Conservation (phyloP, 2,329 filamentous ascomycete genomes). For the Cordyceps farinosa region DNA sequence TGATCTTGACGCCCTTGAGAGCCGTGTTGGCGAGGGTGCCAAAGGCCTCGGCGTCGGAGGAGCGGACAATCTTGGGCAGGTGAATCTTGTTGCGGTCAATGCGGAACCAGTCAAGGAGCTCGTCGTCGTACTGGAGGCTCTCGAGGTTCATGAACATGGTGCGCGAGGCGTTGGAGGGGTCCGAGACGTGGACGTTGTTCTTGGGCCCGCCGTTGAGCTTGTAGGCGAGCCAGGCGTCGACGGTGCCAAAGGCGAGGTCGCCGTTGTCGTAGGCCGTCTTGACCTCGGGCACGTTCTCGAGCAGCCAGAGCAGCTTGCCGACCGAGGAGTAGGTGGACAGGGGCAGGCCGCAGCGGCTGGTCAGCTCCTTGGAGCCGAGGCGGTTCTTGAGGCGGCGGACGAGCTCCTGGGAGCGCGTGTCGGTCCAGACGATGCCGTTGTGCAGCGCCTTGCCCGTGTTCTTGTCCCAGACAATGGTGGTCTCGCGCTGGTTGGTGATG, state of each 20-base stretch:
- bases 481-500: constrained; percentile 82
- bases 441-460: constrained; percentile 72
- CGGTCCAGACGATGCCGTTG: constrained; percentile 82
- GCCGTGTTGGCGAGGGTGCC: constrained; percentile 59
- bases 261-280: constrained; percentile 69
- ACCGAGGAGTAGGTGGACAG: constrained; percentile 80
- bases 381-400: constrained; percentile 68
- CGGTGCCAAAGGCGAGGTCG: constrained; percentile 71
- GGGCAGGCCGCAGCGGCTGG: constrained; percentile 68
- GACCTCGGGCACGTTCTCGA: constrained; percentile 64
- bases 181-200: constrained; percentile 67
- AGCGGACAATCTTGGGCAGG: constrained; percentile 74
- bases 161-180: constrained; percentile 76
- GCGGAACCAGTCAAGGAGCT: constrained; percentile 70
- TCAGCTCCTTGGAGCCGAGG: constrained; percentile 64
- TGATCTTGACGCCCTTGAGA: constrained; percentile 66
- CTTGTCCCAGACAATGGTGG: constrained; percentile 74
- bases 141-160: constrained; percentile 87
- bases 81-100: constrained; percentile 66
- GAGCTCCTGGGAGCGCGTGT: constrained; percentile 69
- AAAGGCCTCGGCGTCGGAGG: constrained; percentile 66
- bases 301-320: constrained; percentile 74
- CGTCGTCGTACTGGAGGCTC: constrained; percentile 69
- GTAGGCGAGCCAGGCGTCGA: constrained; percentile 78
- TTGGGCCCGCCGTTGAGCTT: constrained; percentile 70